Evolutionary conservation across 257 asterid species (phyloP), one percentile per base, ranked within the genome.

Genomic region (Primulina tabacum): DNA sequence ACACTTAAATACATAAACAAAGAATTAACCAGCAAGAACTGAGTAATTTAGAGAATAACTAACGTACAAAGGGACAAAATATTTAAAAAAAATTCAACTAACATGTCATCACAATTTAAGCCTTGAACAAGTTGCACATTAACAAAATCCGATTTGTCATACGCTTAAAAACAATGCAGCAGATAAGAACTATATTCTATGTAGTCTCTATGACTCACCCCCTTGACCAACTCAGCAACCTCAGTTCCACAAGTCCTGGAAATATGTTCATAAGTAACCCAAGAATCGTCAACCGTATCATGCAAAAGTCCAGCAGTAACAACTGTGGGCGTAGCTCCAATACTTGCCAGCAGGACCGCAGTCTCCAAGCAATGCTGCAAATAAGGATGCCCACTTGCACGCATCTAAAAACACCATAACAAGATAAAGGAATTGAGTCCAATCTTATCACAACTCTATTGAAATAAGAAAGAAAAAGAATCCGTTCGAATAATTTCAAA

Each of bases 361-460:
- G 99, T 94, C 74, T 94, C 99, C 70, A 91, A 87, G 69, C 99
- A 94, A 78, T 94, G 99, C 87, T 94, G 89, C 79, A 94, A 77
- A 72, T 94, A 91, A 47, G 96, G 97, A 83, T 89, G 92, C 2
- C 99, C 99, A 79, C 96, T 89, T 33, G 90, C 96, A 32, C 99
- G 85, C 76, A 78, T 78, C 99, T 93, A 81, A 81, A 38, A 76
- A 28, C 30, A 28, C 30, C 40, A 65, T 50, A 50, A 77, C 71
- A 18, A 66, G 12, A 58, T 43, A 58, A 71, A 11, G 32, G 33
- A 29, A 43, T 55, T 47, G 11, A 35, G 43, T 35, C 43, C 43
- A 2, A 35, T 8, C 9, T 35, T 8, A 35, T 7, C 43, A 35
- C 2, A 35, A 35, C 9, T 35, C 85, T 82, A 2, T 77, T 81